Evolutionary conservation across 768 basidiomycete species (phyloP).

Genomic region (Mycena haematopus): DNA sequence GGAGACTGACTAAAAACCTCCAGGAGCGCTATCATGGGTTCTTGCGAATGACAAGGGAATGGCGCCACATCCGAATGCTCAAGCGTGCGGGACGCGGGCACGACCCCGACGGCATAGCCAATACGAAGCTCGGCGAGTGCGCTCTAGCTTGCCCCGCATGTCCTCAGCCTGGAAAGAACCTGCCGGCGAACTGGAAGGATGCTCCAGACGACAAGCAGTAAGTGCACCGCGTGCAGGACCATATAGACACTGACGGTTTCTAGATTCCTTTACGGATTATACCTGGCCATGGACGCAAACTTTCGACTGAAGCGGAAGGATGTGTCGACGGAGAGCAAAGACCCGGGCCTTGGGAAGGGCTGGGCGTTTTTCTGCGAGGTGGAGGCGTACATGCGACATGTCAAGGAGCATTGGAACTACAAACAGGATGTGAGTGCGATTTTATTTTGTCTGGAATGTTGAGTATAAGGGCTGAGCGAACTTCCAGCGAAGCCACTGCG

Average conservation of each 20-base stretch:
- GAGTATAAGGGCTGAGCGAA: background rate
- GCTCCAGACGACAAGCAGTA: background rate
- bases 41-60: constrained; percentile 17
- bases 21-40: background rate
- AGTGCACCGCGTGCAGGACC: background rate
- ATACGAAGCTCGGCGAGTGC: background rate
- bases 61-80: constrained; percentile 21
- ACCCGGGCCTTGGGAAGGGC: constrained; percentile 37
- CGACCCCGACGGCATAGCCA: background rate
- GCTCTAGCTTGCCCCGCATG: constrained; percentile 15
- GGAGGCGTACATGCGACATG: constrained; percentile 17
- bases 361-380: constrained; percentile 39
- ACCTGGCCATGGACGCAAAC: background rate
- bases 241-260: background rate
- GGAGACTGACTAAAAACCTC: background rate
- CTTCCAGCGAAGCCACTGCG: background rate
- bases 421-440: background rate
- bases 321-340: constrained; percentile 33
- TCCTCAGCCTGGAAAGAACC: background rate
- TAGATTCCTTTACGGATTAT: background rate
- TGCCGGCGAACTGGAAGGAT: background rate
- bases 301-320: constrained; percentile 32
- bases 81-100: constrained; percentile 1
- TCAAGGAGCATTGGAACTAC: background rate
- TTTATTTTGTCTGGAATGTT: background rate